Evolutionary conservation across 352 stramenopile genomes (phyloP), one percentile per base, ranked within the genome.

Genomic region (Pilasporangium apinafurcum): DNA sequence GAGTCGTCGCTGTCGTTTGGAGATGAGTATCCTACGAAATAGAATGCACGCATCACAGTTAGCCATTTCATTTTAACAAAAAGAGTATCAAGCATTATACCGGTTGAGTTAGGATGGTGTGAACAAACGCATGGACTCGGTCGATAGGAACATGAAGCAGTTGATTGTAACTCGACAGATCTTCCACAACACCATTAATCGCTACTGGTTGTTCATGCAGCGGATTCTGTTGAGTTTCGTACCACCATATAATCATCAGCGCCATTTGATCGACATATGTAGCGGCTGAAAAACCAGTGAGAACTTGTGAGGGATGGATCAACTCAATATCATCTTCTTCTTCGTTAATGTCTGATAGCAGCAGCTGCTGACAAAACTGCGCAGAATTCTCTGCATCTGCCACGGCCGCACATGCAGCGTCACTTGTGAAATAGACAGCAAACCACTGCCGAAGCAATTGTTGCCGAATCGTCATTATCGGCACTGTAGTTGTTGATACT

Each of bases 221-320:
- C 3, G 72, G 73, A 28, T 80, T 68, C 6, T 21, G 30, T 8
- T 48, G 25, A 4, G 37, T 69, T 8, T 17, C 20, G n/a, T 60
- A 38, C 78, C 78, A 90, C 16, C 34, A 17, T 4, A 33, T 9
- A 14, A 91, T 24, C 7, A 85, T 39, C 7, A 45, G 31, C 4
- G 75, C 58, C 3, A 91, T 53, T 27, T 86, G 71, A 24, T 56
- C 41, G 27, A 70, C 59, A 36, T 78, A 82, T 0, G 59, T 16
- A 22, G 25, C 44, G 0, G 14, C 21, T 1, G 54, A 57, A 12
- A 82, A 40, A 3, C 63, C 48, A 2, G 33, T 13, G 36, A 70
- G 51, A 22, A 63, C 29, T 0, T 44, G 22, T 2, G 8, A 38
- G 9, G 17, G 29, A 3, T n/a, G 29, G 37, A 28, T n/a, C 44